A percentile compares a stretch with the other conserved stretches of the same genome.
Conservation (phyloP, 345 rosid genomes). For the Dimocarpus longan region DNA sequence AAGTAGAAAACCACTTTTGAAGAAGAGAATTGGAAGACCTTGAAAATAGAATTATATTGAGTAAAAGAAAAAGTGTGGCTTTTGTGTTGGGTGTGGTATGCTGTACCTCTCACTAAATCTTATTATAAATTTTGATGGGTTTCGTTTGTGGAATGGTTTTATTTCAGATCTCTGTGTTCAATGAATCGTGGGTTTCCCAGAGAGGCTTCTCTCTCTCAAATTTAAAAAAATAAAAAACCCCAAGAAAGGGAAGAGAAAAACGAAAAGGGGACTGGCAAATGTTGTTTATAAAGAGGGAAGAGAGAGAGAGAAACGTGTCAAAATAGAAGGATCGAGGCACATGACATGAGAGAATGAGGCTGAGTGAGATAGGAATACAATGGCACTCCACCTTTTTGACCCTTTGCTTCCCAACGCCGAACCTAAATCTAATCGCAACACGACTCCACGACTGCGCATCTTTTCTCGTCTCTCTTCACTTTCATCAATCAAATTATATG, state of each 20-base stretch:
- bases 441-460: too few relatives aligned
- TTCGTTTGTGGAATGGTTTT: conserved; percentile 29
- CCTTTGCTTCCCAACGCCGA: too few relatives aligned
- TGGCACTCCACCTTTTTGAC: too few relatives aligned
- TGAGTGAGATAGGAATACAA: neutral
- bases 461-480: too few relatives aligned
- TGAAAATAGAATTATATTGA: neutral
- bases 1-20: conserved; percentile 22
- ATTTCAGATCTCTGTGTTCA: conserved; percentile 30
- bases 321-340: conserved; percentile 25
- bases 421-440: too few relatives aligned
- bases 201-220: conserved; percentile 4
- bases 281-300: conserved; percentile 28
- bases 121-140: conserved; percentile 14
- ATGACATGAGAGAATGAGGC: too few relatives aligned
- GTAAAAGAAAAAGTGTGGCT: neutral
- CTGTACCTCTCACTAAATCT: conserved; percentile 15
- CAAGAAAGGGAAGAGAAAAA: conserved; percentile 23
- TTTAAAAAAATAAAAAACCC: conserved; percentile 22
- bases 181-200: conserved; percentile 3
- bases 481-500: too few relatives aligned
- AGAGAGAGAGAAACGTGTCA: conserved; percentile 29
- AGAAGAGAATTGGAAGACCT: conserved; percentile 20
- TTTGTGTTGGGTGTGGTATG: neutral
- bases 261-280: conserved; percentile 4